Percentiles rank a stretch among this genome's conserved stretches.
Evolutionary conservation across 2,329 filamentous ascomycete genomes (phyloP).

Genomic region (Dactylellina sp.): DNA sequence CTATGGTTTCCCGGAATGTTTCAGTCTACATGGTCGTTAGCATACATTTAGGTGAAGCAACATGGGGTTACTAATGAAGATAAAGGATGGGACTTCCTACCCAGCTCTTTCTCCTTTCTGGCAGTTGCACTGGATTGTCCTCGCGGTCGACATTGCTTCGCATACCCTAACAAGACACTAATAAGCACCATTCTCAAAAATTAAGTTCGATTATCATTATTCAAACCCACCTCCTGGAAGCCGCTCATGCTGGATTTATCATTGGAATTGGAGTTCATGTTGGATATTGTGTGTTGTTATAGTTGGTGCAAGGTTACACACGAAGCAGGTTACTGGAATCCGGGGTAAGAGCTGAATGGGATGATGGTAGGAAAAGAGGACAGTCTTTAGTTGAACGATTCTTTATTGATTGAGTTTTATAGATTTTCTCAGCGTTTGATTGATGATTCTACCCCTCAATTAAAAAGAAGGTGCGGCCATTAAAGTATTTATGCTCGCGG

Average conservation of each 20-base stretch:
- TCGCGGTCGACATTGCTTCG: slow-evolving; percentile 45
- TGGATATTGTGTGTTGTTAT: slow-evolving; percentile 40
- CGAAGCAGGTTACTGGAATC: background rate
- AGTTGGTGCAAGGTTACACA: slow-evolving; percentile 17
- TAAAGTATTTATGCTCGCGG: slow-evolving; percentile 50
- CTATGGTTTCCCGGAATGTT: slow-evolving; percentile 34
- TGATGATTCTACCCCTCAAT: background rate
- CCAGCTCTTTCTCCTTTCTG: slow-evolving; percentile 48
- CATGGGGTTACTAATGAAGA: too few relatives aligned
- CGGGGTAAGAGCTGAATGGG: background rate
- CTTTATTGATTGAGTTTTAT: slow-evolving; percentile 9
- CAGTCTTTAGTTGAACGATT: background rate
- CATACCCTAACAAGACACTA: slow-evolving; percentile 23
- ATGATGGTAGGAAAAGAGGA: background rate
- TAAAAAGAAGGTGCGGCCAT: slow-evolving; percentile 36
- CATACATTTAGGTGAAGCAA: background rate
- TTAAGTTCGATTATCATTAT: too few relatives aligned
- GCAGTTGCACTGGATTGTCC: slow-evolving; percentile 36
- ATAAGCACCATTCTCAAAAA: too few relatives aligned
- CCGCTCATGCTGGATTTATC: slow-evolving; percentile 37
- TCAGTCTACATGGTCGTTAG: slow-evolving; percentile 28
- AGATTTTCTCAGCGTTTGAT: background rate
- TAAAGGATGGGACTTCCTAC: slow-evolving; percentile 16
- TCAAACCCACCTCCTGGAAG: slow-evolving; percentile 26
- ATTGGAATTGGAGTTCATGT: slow-evolving; percentile 50